phyloP scores from a whole-genome alignment of 2,329 filamentous ascomycete species.

The Niveomyces coronatus region DNA sequence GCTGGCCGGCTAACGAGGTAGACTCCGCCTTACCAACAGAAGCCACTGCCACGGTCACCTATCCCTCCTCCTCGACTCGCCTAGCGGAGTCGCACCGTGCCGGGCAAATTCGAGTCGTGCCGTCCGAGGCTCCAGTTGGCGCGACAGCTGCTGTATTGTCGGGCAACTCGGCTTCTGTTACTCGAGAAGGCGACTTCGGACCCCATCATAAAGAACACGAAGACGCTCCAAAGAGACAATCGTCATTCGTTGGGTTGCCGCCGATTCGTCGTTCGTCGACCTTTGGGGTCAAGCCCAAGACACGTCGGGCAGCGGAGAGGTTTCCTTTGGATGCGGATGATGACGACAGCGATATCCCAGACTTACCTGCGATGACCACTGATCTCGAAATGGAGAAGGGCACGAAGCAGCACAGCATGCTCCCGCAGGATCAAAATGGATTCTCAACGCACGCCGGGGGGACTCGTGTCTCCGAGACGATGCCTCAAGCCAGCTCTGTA shows the following conservation, averaged over 20 bases:
- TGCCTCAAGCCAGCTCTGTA: too few relatives aligned
- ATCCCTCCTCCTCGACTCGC: neutral
- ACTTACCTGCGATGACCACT: neutral
- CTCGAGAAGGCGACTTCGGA: conserved; percentile 7
- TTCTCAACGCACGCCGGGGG: too few relatives aligned
- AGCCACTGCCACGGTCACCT: conserved; percentile 5
- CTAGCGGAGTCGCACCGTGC: too few relatives aligned
- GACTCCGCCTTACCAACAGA: too few relatives aligned
- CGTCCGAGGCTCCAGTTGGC: conserved; percentile 9
- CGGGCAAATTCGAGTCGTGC: conserved; percentile 16
- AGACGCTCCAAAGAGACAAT: conserved; percentile 28
- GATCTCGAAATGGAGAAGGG: too few relatives aligned
- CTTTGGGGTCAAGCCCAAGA: conserved; percentile 33
- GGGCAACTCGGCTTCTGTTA: neutral
- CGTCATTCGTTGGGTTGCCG: conserved; percentile 47
- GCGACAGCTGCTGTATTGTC: neutral
- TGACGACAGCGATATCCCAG: conserved; percentile 3
- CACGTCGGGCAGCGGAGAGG: conserved; percentile 23
- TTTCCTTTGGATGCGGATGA: conserved; percentile 26
- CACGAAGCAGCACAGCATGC: too few relatives aligned
- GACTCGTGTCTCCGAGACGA: too few relatives aligned
- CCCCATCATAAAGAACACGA: conserved; percentile 12
- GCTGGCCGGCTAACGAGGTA: neutral
- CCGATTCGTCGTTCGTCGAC: conserved; percentile 49
- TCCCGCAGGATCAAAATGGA: too few relatives aligned